Percentiles rank a stretch among this genome's conserved stretches.
Evolutionary conservation across 306 rosid genomes (phyloP).

Genomic region (Inga laurina): DNA sequence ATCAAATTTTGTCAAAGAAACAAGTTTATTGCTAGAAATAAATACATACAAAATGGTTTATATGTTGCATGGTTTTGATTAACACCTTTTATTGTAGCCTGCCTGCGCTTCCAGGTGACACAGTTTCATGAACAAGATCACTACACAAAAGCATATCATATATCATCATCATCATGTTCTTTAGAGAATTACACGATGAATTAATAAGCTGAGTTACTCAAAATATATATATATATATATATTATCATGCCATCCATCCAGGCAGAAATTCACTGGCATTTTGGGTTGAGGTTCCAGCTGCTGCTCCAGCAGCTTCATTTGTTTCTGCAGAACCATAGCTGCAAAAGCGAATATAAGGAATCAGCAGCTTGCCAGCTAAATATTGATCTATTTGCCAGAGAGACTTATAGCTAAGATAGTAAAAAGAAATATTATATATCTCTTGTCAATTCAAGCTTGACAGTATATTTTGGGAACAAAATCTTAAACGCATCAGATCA

Average conservation of each 20-base stretch:
- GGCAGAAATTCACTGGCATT: conserved; percentile 39
- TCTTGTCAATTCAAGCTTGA: neutral
- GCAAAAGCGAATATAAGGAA: neutral
- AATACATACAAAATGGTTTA: neutral
- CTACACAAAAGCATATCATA: conserved; percentile 7
- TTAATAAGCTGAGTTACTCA: conserved; percentile 28
- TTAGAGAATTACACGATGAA: neutral
- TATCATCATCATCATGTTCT: neutral
- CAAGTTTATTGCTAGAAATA: conserved; percentile 31
- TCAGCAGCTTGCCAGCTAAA: neutral
- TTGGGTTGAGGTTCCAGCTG: conserved; percentile 40
- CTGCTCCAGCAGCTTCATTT: conserved; percentile 37
- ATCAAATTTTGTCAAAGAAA: conserved; percentile 15
- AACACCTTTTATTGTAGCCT: conserved; percentile 25
- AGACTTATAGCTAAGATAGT: neutral
- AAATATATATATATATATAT: neutral
- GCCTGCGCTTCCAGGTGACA: conserved; percentile 33
- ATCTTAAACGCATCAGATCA: neutral
- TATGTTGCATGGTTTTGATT: conserved; percentile 1
- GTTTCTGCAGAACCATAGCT: conserved; percentile 37
- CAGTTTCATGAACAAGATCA: neutral
- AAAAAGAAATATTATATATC: neutral
- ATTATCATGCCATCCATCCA: conserved; percentile 42
- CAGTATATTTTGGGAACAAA: neutral
- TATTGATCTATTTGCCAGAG: no score